Base-by-base conservation (phyloP, 192 early-diverging fungal genomes). In the Coemansia sp. region DNA sequence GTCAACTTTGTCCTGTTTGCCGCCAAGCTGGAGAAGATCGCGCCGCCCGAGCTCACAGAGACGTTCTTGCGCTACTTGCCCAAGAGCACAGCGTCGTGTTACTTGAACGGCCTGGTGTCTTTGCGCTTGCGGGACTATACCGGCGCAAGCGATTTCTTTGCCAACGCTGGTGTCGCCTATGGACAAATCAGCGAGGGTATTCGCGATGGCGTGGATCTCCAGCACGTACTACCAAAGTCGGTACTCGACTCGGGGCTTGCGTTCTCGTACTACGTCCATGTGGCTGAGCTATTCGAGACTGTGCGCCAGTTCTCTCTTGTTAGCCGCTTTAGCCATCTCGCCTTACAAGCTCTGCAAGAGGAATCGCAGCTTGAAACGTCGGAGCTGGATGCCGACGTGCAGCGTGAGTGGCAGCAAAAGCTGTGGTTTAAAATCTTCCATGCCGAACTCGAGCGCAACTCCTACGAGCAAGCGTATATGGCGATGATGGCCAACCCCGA, bases 341-440 rank as follows among this genome's bases (percentile, higher is more conserved):
- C 84, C 19, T 44, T 85, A 6, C 51, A 69, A 44, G 41, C 76
- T 4, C 56, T 76, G 39, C 56, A 70, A 13, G 66, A 63, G 11
- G 74, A 84, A 13, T 14, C 42, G 6, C 70, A 44, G 42, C 40
- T 34, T 5, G 59, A 64, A 4, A 71, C 39, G n/a, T 29, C 46
- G 34, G 74, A 57, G 11, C 2, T 69, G 34, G 27, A 57, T 2
- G 42, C 36, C 9, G 67, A 41, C 3, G 36, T 44, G 40, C 54
- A 27, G 17, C 56, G 45, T 37, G 75, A 75, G 44, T 59, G 46
- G 45, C 64, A 59, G 34, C 68, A 62, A 35, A 57, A 57, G 53
- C 75, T 79, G 53, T 85, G 80, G 76, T 77, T 85, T 68, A 60
- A 63, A 60, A 70, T 85, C 19, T 85, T 85, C 77, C 72, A 79